Base-by-base conservation (phyloP, 1,139 yeast genomes). In the Yamadazyma sp. region DNA sequence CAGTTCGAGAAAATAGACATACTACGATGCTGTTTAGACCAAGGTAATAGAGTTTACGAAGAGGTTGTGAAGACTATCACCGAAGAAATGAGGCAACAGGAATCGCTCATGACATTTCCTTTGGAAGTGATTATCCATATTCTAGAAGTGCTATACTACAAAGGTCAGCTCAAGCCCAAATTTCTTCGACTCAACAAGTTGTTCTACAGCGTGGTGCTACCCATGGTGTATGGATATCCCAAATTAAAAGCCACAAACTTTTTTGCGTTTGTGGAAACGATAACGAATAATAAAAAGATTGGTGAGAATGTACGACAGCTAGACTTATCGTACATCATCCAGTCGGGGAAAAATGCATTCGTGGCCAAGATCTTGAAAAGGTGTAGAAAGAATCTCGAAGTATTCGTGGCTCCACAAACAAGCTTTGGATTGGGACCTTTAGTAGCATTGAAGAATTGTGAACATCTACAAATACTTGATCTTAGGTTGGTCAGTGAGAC, bases 351-450 rank as follows among this genome's bases (percentile, higher is more conserved):
- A 56, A 92, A 89, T 62, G 92, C 97, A 1, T 85, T 74, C 59
- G 91, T 92, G 16, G 87, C 97, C 1, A 83, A 86, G 49, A 58
- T 92, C 5, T 64, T 92, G 42, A 77, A 95, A 53, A 69, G 96
- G 34, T 86, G 96, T 41, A 75, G 88, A 9, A 61, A 72, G 17
- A 73, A 73, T 36, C 63, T 92, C 37, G 74, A 79, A 47, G 67
- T 71, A 10, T 89, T 92, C 54, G 78, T 86, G 6, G 97, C 98
- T 0, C 96, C 98, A 1, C 98, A 91, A 56, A 84, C 97, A 26
- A 86, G 95, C 64, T 91, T 92, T 67, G 98, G 98, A 0, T 75
- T 83, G 43, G 87, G 95, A 1, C 97, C 98, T 0, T 64, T 91
- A 49, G 75, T 88, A 16, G 83, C 95, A 34, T 67, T 92, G 37